Evolutionary conservation across 2,329 filamentous ascomycete genomes (phyloP).

Genomic region (Colletotrichum musicola): DNA sequence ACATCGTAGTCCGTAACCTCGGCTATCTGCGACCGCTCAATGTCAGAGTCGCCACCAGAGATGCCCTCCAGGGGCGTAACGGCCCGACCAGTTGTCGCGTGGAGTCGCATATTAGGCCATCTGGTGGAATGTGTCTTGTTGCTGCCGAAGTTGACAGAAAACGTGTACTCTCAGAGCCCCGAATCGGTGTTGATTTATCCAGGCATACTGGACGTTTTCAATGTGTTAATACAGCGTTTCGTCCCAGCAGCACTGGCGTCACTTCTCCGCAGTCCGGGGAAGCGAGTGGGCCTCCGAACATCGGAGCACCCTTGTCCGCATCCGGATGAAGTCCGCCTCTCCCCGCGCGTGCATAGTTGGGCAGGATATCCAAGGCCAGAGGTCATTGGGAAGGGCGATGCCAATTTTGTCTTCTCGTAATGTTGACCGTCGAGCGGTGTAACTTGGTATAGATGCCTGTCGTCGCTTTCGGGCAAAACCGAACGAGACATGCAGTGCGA

Average conservation of each 20-base stretch:
- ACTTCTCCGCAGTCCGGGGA: slow-evolving; percentile 28
- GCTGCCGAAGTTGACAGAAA: not conserved
- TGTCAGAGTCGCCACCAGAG: not conserved
- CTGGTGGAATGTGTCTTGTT: not conserved
- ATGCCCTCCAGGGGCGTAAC: not conserved
- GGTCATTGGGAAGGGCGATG: too few relatives aligned
- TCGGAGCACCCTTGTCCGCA: slow-evolving; percentile 17
- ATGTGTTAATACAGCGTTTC: not conserved
- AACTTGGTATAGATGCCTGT: too few relatives aligned
- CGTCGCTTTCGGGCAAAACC: too few relatives aligned
- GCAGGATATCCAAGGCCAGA: too few relatives aligned
- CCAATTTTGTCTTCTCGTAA: too few relatives aligned
- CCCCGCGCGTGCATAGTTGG: not conserved
- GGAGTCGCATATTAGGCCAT: slow-evolving; percentile 16
- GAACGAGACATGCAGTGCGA: not conserved
- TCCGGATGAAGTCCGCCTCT: not conserved
- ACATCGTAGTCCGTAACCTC: slow-evolving; percentile 2
- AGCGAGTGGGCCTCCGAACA: slow-evolving; percentile 18
- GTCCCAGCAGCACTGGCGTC: not conserved
- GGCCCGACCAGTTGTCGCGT: not conserved
- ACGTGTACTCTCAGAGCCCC: not conserved
- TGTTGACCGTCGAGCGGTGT: too few relatives aligned
- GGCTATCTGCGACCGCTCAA: not conserved
- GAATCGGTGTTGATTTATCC: not conserved
- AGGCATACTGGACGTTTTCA: too few relatives aligned